Percentiles rank a stretch among this genome's conserved stretches.
Conservation (phyloP, 208 protist genomes). For the Paratrypanosoma confusum region DNA sequence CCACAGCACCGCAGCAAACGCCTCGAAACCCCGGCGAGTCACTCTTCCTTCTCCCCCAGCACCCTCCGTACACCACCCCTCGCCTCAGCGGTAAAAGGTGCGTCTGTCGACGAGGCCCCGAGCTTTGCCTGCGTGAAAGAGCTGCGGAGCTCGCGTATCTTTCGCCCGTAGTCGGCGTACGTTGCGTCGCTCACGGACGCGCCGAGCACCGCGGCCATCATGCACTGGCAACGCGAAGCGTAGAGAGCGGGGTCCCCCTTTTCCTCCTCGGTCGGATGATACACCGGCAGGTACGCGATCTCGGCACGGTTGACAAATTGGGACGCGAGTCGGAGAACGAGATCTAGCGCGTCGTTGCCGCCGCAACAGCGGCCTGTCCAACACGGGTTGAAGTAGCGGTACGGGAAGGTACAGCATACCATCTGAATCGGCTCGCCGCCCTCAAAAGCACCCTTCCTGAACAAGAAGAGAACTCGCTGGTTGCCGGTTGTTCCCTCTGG, state of each 20-base stretch:
- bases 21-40: too few relatives aligned
- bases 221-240: constrained; percentile 70
- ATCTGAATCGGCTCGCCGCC: constrained; percentile 78
- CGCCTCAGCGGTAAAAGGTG: too few relatives aligned
- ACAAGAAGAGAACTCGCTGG: constrained; percentile 62
- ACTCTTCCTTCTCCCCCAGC: too few relatives aligned
- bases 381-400: constrained; percentile 79
- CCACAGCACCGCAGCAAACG: too few relatives aligned
- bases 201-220: constrained; percentile 65
- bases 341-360: constrained; percentile 49
- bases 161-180: constrained; percentile 36
- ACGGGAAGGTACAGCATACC: constrained; percentile 73
- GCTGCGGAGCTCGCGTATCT: not conserved
- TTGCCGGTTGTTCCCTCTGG: constrained; percentile 82
- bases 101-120: too few relatives aligned
- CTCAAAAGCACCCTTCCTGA: constrained; percentile 81
- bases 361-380: constrained; percentile 68
- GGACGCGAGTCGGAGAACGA: constrained; percentile 55
- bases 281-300: constrained; percentile 69
- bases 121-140: too few relatives aligned
- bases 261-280: constrained; percentile 78
- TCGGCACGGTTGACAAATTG: constrained; percentile 83
- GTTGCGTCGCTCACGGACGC: constrained; percentile 53
- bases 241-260: constrained; percentile 52
- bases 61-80: too few relatives aligned